A percentile compares a stretch with the other conserved stretches of the same genome.
Conservation (phyloP, 148 eudicot genomes). For the Heliamphora exappendiculata region DNA sequence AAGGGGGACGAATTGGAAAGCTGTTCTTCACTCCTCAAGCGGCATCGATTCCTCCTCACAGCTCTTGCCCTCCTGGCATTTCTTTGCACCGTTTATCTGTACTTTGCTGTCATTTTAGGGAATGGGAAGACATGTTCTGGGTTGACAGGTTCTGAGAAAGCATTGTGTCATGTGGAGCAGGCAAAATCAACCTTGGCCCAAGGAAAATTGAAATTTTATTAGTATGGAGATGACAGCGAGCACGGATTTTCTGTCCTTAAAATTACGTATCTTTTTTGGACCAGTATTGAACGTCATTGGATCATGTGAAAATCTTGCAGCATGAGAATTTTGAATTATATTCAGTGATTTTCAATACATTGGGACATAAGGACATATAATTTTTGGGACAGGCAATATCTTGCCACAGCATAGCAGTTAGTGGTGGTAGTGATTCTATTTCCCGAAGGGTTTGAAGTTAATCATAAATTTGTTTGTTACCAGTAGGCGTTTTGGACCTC, state of each 20-base stretch:
- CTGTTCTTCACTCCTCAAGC: slow-evolving; percentile 50
- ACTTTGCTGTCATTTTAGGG: slow-evolving; percentile 83
- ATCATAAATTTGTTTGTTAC: neutral
- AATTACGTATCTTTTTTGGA: no score
- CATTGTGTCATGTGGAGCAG: slow-evolving; percentile 47
- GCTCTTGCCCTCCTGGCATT: slow-evolving; percentile 67
- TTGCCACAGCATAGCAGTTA: no score
- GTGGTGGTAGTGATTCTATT: neutral
- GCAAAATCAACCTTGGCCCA: slow-evolving; percentile 40
- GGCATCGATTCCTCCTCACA: slow-evolving; percentile 82
- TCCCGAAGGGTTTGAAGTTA: neutral
- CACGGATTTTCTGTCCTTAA: no score
- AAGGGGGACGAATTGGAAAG: slow-evolving; percentile 42
- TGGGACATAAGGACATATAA: no score
- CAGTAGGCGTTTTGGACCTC: neutral
- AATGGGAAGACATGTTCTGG: slow-evolving; percentile 45
- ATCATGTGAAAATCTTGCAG: no score
- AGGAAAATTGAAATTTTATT: slow-evolving; percentile 60
- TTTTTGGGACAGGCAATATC: no score
- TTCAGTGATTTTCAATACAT: no score
- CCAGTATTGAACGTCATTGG: no score
- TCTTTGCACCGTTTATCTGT: slow-evolving; percentile 78
- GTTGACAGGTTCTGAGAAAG: slow-evolving; percentile 47
- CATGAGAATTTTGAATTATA: no score
- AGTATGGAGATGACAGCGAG: slow-evolving; percentile 1